Percentiles rank a stretch among this genome's conserved stretches.
Evolutionary conservation across 768 basidiomycete species (phyloP).

Genomic region (Suillus bovinus): DNA sequence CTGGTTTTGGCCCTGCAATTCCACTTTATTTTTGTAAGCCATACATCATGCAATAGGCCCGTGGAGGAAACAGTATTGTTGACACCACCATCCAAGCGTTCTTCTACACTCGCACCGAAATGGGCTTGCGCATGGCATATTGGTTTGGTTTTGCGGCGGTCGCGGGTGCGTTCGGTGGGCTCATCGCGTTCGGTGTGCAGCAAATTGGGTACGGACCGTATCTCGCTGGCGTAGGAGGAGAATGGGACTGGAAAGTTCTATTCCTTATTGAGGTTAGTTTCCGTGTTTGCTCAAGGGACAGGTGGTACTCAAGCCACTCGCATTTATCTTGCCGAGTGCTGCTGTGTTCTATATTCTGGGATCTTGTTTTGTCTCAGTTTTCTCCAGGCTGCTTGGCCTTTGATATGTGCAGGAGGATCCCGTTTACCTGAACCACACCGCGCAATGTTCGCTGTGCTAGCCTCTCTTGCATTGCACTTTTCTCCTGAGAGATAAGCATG

Average conservation of each 20-base stretch:
- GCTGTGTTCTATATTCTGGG: background rate
- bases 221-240: conserved; percentile 26
- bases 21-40: conserved; percentile 75
- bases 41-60: background rate
- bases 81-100: conserved; percentile 48
- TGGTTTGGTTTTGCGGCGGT: conserved; percentile 87
- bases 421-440: too few relatives aligned
- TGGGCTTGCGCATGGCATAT: conserved; percentile 75
- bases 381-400: background rate
- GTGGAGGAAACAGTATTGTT: background rate
- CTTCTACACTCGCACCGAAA: conserved; percentile 74
- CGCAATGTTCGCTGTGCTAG: background rate
- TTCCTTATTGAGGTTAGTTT: conserved; percentile 69
- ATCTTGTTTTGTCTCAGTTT: background rate
- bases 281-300: background rate
- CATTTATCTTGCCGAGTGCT: too few relatives aligned
- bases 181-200: conserved; percentile 80
- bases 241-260: conserved; percentile 40
- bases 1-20: conserved; percentile 75
- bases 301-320: background rate
- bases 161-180: conserved; percentile 83
- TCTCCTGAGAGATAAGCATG: background rate
- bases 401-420: background rate
- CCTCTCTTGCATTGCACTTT: background rate
- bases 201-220: conserved; percentile 49